phyloP scores from a whole-genome alignment of 192 early-diverging fungal genomes.

The Piromyces finnis region DNA sequence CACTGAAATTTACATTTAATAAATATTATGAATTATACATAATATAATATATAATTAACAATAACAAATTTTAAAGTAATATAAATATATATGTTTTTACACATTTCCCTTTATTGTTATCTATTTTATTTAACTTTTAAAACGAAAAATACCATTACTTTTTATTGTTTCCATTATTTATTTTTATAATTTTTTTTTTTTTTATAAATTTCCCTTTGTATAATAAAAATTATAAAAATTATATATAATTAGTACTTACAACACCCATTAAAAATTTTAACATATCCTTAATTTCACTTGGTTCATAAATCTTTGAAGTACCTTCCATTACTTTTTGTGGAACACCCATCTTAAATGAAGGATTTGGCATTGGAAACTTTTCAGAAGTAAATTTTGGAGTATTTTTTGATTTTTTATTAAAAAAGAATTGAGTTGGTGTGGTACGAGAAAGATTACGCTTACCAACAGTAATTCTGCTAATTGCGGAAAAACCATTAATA shows the following conservation, averaged over 20 bases:
- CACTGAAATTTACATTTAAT: no score
- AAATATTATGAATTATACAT: no score
- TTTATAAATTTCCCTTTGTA: no score
- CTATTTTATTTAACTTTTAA: no score
- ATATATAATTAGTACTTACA: background rate
- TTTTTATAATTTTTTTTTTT: no score
- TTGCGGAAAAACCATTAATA: background rate
- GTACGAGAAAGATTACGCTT: background rate
- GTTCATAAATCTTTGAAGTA: background rate
- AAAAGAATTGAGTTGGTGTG: background rate
- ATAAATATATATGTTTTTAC: no score
- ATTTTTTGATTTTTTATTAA: background rate
- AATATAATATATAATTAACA: no score
- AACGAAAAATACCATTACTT: no score
- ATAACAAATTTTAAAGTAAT: no score
- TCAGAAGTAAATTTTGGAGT: background rate
- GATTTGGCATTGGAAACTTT: background rate
- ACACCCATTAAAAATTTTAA: background rate
- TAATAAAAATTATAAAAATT: no score
- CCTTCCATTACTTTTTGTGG: background rate
- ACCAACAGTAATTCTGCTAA: background rate
- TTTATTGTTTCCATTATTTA: no score
- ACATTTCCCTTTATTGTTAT: no score
- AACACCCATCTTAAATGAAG: background rate
- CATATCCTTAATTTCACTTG: background rate